Evolutionary conservation across 139 green algal genomes (phyloP), one percentile per base, ranked within the genome.

Genomic region (Volvox africanus): DNA sequence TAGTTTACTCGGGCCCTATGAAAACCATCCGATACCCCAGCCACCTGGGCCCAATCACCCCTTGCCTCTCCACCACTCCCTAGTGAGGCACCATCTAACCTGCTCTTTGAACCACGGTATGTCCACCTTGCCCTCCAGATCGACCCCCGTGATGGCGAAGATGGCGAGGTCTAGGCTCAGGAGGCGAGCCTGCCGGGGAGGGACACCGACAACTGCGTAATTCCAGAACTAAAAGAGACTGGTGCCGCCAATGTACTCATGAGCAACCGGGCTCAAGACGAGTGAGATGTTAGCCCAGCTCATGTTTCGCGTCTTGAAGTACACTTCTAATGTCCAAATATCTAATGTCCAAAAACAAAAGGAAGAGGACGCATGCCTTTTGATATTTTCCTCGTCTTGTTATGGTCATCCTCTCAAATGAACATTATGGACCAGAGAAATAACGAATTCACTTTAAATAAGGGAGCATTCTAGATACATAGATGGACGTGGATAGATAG

Each of bases 81-180:
- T 61, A 55, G 44, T 9, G n/a, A n/a, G n/a, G n/a, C n/a, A n/a
- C n/a, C 24, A 9, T 73, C 65, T 73, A 12, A 93, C 62, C 37
- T 89, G 82, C 30, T 81, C 1, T 68, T 92, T 92, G 30, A 92
- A 88, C 88, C 87, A 93, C 0, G 18, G 28, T 6, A 65, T n/a
- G 67, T 93, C 88, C 14, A 90, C 61, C 16, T 50, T 75, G 37
- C 50, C 19, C n/a, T 61, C 9, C n/a, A 92, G 88, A 11, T 80
- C 26, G 11, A 93, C 37, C 5, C 69, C 82, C 24, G 86, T 82
- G 30, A 92, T 79, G 20, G 91, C 91, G 13, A 92, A 84, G 11
- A 92, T 55, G 12, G 82, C 87, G 55, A 93, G 88, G 32, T 92
- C 87, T 22, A 93, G 62, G 22, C 80, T 81, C 71, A 93, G 67